These are phyloP conservation scores for Zoysia matrella DNA, from an alignment of 202 grass and related monocot species.

Conservation along the genomic window DNA sequence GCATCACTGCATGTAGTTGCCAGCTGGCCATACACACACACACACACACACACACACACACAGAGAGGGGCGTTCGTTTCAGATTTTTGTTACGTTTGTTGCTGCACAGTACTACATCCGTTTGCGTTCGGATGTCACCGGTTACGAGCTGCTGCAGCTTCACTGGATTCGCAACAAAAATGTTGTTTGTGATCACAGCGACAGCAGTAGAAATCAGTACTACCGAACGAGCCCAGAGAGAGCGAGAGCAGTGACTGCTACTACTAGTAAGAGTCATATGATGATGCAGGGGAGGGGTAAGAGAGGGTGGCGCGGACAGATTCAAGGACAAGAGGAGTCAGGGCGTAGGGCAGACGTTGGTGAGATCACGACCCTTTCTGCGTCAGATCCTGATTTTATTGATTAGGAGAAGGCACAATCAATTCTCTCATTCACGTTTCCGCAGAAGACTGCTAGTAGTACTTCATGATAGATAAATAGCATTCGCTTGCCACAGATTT, in stretches of 20 bases:
- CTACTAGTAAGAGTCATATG: conserved; percentile 38
- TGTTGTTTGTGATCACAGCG: too few relatives aligned
- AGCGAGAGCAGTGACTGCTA: not conserved
- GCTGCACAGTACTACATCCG: too few relatives aligned
- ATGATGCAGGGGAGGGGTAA: conserved; percentile 45
- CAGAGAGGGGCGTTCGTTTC: too few relatives aligned
- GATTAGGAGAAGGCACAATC: conserved; percentile 28
- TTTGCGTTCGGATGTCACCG: too few relatives aligned
- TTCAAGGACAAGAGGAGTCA: conserved; percentile 43
- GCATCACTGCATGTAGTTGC: too few relatives aligned
- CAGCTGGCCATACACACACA: too few relatives aligned
- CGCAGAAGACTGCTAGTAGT: not conserved
- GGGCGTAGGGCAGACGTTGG: conserved; percentile 42
- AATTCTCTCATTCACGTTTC: conserved; percentile 15
- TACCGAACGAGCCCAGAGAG: not conserved
- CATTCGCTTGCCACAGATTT: not conserved
- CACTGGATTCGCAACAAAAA: too few relatives aligned
- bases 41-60: too few relatives aligned
- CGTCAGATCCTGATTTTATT: conserved; percentile 30
- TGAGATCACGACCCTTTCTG: conserved; percentile 38
- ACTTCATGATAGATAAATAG: not conserved
- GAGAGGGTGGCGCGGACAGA: conserved; percentile 42
- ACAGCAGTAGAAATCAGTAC: too few relatives aligned
- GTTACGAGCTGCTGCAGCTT: too few relatives aligned
- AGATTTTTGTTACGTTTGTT: too few relatives aligned